Base-by-base conservation (phyloP, 2,329 filamentous ascomycete genomes). In the Cladosporium sp. region DNA sequence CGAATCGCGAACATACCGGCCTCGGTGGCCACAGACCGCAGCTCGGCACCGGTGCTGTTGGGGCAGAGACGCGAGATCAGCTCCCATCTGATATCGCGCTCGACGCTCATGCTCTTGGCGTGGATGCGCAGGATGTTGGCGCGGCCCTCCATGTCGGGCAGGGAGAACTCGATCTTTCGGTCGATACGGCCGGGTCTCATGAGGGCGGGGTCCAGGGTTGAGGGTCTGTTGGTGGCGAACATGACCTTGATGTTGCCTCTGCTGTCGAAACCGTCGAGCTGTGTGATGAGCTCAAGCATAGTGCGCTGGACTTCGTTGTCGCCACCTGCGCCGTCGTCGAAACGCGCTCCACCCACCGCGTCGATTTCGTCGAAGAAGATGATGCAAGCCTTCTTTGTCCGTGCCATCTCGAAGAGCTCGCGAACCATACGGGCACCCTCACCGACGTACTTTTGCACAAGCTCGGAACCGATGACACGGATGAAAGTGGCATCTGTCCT, bases 291-390 rank as follows among this genome's bases (percentile, higher is more conserved):
- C 69, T 97, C 92, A 78, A 97, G 74, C 92, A 97, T 97, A 58
- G 92, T 97, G 75, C 92, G 81, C 73, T 97, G 92, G 5, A 97
- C 92, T 70, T 97, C 92, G 68, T 97, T 97, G 72, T 97, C 92
- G 65, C 92, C 92, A 62, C 92, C 92, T 56, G 92, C 92, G 59
- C 92, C 92, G 62, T 97, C 92, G 64, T 97, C 92, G 68, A 97
- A 96, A 71, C 92, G 89, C 34, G 92, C 92, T 61, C 92, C 92
- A 67, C 92, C 92, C 49, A 97, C 89, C 43, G 92, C 92, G 70
- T 97, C 92, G 56, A 97, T 93, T 75, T 99, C 93, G 69, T 99
- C 93, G 66, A 96, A 95, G 84, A 99, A 99, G 74, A 99, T 99
- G 68, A 99, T 99, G 73, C 93, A 99, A 1, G 93, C 93, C 75